phyloP scores from a whole-genome alignment of 2,329 filamentous ascomycete species.

The Ophiostoma australiae region DNA sequence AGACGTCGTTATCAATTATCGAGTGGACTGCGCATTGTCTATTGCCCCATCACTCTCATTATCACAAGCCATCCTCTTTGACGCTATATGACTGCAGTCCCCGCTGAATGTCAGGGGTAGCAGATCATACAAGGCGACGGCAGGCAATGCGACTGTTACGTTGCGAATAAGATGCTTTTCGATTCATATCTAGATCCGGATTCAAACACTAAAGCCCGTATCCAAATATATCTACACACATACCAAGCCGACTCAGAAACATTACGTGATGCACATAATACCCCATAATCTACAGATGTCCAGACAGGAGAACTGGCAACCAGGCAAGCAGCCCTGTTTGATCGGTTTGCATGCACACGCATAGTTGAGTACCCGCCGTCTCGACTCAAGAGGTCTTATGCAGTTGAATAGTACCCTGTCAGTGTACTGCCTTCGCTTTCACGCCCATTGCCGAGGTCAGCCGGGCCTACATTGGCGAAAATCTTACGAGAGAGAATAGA shows the following conservation, averaged over 20 bases:
- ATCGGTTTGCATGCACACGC: not conserved
- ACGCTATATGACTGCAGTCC: not conserved
- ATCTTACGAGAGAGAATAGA: not conserved
- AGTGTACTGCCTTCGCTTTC: not conserved
- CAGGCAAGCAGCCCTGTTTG: not conserved
- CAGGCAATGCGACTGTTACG: not conserved
- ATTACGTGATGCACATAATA: not conserved
- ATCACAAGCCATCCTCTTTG: not conserved
- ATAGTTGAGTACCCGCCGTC: not conserved
- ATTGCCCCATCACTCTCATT: not conserved
- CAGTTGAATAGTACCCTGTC: not conserved
- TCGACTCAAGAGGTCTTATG: not conserved
- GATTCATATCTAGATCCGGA: not conserved
- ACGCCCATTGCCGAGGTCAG: not conserved
- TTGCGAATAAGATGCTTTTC: not conserved
- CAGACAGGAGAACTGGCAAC: not conserved
- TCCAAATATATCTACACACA: too few species aligned
- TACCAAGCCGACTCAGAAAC: not conserved
- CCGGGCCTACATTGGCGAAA: not conserved
- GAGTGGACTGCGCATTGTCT: not conserved
- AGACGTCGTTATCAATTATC: not conserved
- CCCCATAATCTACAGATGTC: constrained; percentile 6
- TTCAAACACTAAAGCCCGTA: too few species aligned
- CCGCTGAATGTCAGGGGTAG: not conserved
- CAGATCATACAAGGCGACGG: constrained; percentile 4